Percentiles rank a stretch among this genome's conserved stretches.
Evolutionary conservation across 345 rosid genomes (phyloP).

Genomic region (Lenwebbia sp.): DNA sequence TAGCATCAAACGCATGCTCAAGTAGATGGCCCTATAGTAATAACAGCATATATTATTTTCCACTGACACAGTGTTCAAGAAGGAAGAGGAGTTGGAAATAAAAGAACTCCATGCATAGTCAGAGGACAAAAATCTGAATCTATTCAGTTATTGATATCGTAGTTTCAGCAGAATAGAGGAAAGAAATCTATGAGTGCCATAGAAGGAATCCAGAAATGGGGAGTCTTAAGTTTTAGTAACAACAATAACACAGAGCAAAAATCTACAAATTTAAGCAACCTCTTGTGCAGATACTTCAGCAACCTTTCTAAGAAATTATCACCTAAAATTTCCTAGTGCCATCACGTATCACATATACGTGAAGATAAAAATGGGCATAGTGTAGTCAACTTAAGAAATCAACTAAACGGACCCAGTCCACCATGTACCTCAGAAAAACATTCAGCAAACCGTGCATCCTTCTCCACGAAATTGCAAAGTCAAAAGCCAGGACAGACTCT

Average conservation of each 20-base stretch:
- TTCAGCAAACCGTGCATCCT: not conserved
- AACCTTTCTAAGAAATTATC: not conserved
- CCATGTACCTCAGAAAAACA: not conserved
- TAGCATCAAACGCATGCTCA: constrained; percentile 73
- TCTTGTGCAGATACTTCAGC: not conserved
- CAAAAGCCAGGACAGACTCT: not conserved
- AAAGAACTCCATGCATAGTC: not conserved
- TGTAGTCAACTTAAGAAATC: not conserved
- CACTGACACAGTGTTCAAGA: not conserved
- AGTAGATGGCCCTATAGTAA: constrained; percentile 55
- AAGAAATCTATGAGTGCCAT: not conserved
- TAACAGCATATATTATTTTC: constrained; percentile 4
- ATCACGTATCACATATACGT: accelerated
- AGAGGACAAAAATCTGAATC: not conserved
- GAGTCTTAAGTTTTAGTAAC: not conserved
- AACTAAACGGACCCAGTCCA: not conserved
- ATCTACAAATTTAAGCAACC: not conserved
- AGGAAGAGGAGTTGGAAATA: not conserved
- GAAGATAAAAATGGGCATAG: not conserved
- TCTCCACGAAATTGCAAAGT: not conserved
- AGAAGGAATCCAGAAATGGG: not conserved
- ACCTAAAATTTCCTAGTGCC: not conserved
- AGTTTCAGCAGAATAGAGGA: not conserved
- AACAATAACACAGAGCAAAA: not conserved
- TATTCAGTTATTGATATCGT: not conserved